Evolutionary conservation across 495 filamentous ascomycete species (phyloP), one percentile per base, ranked within the genome.

Genomic region (Penicillium cinerascens): DNA sequence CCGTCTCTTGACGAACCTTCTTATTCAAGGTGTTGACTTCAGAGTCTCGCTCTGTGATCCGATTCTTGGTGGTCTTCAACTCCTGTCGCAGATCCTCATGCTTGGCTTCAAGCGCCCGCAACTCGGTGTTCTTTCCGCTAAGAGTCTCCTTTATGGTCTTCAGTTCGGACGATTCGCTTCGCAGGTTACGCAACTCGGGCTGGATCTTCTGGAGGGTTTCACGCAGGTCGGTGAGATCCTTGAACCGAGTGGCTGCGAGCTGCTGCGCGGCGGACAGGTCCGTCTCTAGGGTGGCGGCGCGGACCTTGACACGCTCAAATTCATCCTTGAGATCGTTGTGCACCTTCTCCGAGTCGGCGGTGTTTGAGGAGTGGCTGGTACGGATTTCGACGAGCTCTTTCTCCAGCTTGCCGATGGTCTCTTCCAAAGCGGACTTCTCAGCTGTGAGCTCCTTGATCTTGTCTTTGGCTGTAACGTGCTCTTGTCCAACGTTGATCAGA

Each of bases 201-300:
- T 97, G 90, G 9, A 86, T 74, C 61, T 92, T 95, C 46, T 92
- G 86, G 9, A 96, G 71, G 8, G 89, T 80, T 33, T 89, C 84
- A 26, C 85, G 74, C 40, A 93, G 69, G 35, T 95, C 88, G 0
- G 85, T 87, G 2, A 96, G 70, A 49, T 96, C 91, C 62, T 92
- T 95, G 71, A 90, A 97, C 8, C 95, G 80, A 23, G 82, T 82
- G 42, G 91, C 82, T 1, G 93, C 91, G 17, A 97, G 74, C 64
- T 95, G 84, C 60, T 97, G 80, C 0, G 91, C 87, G 8, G 91
- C 92, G 1, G 85, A 87, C 13, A 97, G 78, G 65, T 98, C 92
- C 3, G 85, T 89, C 54, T 95, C 84, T 9, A 97, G 66, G 0
- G 82, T 81, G 4, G 80, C 76, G 0, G 84, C 78, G 58, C 83